Evolutionary conservation across 106 monocot species (phyloP).

Genomic region (Hemerocallis citrina): DNA sequence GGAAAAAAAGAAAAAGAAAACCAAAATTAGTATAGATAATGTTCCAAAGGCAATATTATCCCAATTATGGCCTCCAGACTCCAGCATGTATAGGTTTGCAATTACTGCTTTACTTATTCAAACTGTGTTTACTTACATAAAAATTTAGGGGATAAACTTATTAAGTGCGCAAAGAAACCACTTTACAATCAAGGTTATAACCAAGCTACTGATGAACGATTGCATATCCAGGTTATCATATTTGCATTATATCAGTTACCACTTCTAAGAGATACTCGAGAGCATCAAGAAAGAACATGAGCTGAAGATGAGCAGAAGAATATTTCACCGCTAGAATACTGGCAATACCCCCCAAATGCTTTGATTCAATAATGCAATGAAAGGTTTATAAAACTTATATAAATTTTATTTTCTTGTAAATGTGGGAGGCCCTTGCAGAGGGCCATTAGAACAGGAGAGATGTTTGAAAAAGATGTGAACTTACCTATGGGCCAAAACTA

Average conservation of each 20-base stretch:
- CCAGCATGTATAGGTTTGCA: neutral
- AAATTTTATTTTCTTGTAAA: neutral
- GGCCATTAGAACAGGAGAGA: neutral
- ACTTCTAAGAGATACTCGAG: neutral
- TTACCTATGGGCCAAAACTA: slow-evolving; percentile 71
- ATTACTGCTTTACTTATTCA: neutral
- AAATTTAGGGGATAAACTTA: neutral
- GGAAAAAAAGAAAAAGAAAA: neutral
- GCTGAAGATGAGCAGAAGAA: neutral
- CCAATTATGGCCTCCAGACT: neutral
- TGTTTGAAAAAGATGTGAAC: neutral
- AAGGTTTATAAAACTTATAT: neutral
- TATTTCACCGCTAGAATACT: neutral
- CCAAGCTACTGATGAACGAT: neutral
- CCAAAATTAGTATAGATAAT: neutral
- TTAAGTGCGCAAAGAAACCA: neutral
- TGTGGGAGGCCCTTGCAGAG: too few species aligned
- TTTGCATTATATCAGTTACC: neutral
- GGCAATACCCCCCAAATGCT: neutral
- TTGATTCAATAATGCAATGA: neutral
- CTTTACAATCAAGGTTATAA: neutral
- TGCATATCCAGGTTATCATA: neutral
- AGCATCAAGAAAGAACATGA: neutral
- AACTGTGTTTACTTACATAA: neutral
- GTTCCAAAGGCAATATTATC: neutral